A percentile compares a stretch with the other conserved stretches of the same genome.
These are phyloP conservation scores for Neurospora crassa DNA, from an alignment of 2,329 filamentous ascomycete species.

Conservation along the genomic window DNA sequence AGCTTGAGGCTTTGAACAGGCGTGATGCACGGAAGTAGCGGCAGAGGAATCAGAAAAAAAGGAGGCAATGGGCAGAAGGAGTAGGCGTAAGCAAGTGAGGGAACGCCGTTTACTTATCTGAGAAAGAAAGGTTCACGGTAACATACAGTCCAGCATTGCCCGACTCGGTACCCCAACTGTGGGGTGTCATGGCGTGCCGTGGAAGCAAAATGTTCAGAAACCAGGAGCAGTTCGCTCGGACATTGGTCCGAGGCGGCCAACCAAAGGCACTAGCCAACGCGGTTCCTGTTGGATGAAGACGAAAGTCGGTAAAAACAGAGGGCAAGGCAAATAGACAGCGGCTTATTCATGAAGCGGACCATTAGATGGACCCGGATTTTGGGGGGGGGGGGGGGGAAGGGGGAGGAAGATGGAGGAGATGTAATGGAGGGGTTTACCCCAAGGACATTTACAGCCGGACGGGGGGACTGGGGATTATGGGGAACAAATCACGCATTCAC, in stretches of 20 bases:
- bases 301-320: neutral
- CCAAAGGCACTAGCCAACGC: neutral
- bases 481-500: conserved; percentile 20
- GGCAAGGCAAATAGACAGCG: conserved; percentile 2
- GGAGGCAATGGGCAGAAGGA: conserved; percentile 1
- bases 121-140: conserved; percentile 11
- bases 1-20: neutral
- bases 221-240: conserved; percentile 15
- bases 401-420: neutral
- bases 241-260: conserved; percentile 16
- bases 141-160: neutral
- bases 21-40: conserved; percentile 1
- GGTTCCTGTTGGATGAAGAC: neutral
- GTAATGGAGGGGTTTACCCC: neutral
- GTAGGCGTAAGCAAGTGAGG: conserved; percentile 2
- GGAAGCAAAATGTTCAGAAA: neutral
- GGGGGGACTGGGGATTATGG: conserved; percentile 7
- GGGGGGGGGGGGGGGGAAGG: neutral
- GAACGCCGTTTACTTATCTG: conserved; percentile 23
- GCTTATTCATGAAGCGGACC: neutral
- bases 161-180: neutral
- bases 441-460: neutral
- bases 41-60: conserved; percentile 4
- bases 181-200: neutral
- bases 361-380: neutral